Evolutionary conservation across 2,329 filamentous ascomycete species (phyloP), one percentile per base, ranked within the genome.

Genomic region (Fusarium pilosicola): DNA sequence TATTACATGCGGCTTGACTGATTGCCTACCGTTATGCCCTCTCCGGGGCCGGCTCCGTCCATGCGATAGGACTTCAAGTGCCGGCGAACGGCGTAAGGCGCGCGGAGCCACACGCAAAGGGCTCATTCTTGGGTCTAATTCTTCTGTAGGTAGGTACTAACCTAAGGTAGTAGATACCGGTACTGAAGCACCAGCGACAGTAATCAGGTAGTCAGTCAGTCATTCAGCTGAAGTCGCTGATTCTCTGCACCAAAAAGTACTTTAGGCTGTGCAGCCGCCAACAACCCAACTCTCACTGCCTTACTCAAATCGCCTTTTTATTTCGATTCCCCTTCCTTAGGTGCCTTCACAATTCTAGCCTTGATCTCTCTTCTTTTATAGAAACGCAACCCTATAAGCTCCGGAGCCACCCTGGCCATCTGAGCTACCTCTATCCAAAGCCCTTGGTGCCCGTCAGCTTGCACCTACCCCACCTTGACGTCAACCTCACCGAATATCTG

Each of bases 71-170:
- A 36, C 48, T 41, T 56, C 15, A 24, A 48, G 42, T 44, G 48
- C 41, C 68, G 66, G 68, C 32, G 60, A 55, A 51, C 68, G 68
- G 68, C 68, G 68, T 70, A n/a, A 34, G 60, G 68, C 68, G 68
- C 60, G 41, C 52, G 68, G 68, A 66, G 54, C 44, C 64, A 22
- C 14, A 61, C 66, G 68, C 49, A 51, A 51, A 15, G 57, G 44
- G 49, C 12, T 55, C 12, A 18, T 49, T 32, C 14, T 18, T 34
- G 45, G 14, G 18, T 41, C 34, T 28, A 34, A 45, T 55, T 12
- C n/a, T 55, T 30, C 24, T 32, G 32, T 39, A 34, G 32, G 14
- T 34, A 34, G 32, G 7, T 15, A 15, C 32, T 34, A 34, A 34
- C 32, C 32, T 34, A 26, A 26, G 26, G 26, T 26, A 34, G 32